Evolutionary conservation across 164 flowering plant species (phyloP).

Genomic region (Liquidambar formosana): DNA sequence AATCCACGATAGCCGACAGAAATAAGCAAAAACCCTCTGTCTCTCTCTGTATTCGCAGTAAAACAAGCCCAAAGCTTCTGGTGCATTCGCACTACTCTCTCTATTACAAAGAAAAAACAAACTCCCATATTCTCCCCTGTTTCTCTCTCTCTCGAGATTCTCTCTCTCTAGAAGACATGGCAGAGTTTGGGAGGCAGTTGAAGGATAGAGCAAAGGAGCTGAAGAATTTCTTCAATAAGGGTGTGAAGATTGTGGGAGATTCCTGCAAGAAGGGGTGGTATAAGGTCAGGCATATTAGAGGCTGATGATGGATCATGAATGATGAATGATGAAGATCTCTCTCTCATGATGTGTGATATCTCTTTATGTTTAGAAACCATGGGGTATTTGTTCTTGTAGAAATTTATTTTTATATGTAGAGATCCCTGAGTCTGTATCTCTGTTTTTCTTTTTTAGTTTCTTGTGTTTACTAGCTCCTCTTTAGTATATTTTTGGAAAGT

Average conservation of each 20-base stretch:
- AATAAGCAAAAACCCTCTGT: background rate
- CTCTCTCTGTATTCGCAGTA: background rate
- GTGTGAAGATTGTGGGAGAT: conserved; percentile 52
- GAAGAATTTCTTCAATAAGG: conserved; percentile 52
- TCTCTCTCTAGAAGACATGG: conserved; percentile 32
- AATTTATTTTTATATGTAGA: background rate
- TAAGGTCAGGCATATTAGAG: conserved; percentile 46
- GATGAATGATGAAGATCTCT: background rate
- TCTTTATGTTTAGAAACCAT: background rate
- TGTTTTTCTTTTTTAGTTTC: no score
- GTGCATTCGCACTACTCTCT: background rate
- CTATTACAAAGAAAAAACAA: background rate
- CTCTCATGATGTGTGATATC: background rate
- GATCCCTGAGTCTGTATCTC: no score
- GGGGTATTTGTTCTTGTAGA: background rate
- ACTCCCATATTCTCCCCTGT: background rate
- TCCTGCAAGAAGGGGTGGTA: conserved; percentile 82
- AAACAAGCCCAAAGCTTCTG: no score
- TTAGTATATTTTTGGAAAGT: no score
- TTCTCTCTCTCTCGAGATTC: background rate
- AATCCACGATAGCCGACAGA: background rate
- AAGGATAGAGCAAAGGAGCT: conserved; percentile 63
- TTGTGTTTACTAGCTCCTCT: no score
- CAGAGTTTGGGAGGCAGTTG: conserved; percentile 53
- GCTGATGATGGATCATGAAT: conserved; percentile 13